Evolutionary conservation across 257 asterid species (phyloP), one percentile per base, ranked within the genome.

Genomic region (Nicotiana undulata): DNA sequence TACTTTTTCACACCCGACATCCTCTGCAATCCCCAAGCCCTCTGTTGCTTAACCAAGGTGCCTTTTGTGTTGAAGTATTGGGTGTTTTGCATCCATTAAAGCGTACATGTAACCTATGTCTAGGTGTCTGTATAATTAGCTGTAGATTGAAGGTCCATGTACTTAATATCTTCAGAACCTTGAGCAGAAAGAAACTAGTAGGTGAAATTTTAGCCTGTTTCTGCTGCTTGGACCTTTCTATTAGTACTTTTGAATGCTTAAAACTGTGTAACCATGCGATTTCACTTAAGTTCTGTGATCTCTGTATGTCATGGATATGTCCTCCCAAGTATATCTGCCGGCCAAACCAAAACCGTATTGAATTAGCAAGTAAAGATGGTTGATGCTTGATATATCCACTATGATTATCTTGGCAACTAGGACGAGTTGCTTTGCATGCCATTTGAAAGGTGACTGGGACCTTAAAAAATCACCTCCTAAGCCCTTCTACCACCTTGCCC

Each of bases 81-180:
- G 79, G 79, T 51, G 79, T 37, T 51, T 74, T 51, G 79, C 79
- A 74, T 74, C 79, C 78, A 24, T 74, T 74, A 24, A 26, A 74
- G 60, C 63, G 79, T 74, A 26, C 44, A 46, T 74, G 63, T 74
- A 74, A 49, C 44, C 63, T 49, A 74, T 26, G 63, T 74, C 49
- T 9, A 26, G 79, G 79, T 49, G 79, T 51, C 79, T 49, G 79
- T 74, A 74, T 49, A 26, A 49, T 74, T 74, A 74, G 37, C 63
- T 74, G 63, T 49, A 74, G 79, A 51, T 74, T 74, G 61, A 63
- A 12, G 44, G 44, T 53, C 51, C 63, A 26, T 74, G 79, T 74
- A 74, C 79, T 74, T 49, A 13, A 72, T 72, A 49, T 72, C 61
- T 51, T 74, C 16, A 24, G 20, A 74, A 74, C 40, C 61, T 9